Evolutionary conservation across 768 basidiomycete species (phyloP), one percentile per base, ranked within the genome.

Genomic region (Suillus clintonianus): DNA sequence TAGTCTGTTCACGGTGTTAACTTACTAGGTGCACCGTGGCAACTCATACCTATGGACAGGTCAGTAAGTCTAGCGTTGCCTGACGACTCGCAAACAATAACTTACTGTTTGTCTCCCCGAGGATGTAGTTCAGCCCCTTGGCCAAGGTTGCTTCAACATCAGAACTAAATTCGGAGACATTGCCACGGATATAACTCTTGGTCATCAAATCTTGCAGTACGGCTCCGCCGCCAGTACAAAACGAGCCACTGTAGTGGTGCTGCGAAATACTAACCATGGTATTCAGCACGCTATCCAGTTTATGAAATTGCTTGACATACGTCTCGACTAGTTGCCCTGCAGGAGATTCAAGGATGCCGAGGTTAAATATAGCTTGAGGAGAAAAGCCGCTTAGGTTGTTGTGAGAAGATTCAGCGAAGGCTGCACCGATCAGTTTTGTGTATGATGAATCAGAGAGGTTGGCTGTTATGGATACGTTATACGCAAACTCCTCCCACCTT

Each of bases 191-290:
- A 53, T 80, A 80, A 6, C 78, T 69, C 68, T 91, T 90, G 36
- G 82, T 84, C 88, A 90, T 89, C 59, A 91, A 76, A 65, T 88
- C 85, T 67, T 86, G 82, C 13, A 91, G 73, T 39, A 86, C 71
- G 30, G 82, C 83, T 30, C 77, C 79, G 47, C 72, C 81, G 17
- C 89, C 89, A 7, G 74, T 65, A 65, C 88, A 89, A 70, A 88
- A 89, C 3, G 84, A 83, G 14, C 88, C 87, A n/a, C 86, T 86
- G 68, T 80, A 80, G 13, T 71, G 71, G 62, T 79, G 78, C 65
- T 82, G 78, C 17, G 82, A 83, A 58, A 80, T 74, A 22, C 76
- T 76, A 63, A 10, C 36, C n/a, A 56, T 14, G 62, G 34, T 22
- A 56, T 30, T 68, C 22, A 57, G 48, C n/a, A 22, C n/a, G 19